phyloP scores from a whole-genome alignment of 2,329 filamentous ascomycete genomes.

The Botryotinia calthae region DNA sequence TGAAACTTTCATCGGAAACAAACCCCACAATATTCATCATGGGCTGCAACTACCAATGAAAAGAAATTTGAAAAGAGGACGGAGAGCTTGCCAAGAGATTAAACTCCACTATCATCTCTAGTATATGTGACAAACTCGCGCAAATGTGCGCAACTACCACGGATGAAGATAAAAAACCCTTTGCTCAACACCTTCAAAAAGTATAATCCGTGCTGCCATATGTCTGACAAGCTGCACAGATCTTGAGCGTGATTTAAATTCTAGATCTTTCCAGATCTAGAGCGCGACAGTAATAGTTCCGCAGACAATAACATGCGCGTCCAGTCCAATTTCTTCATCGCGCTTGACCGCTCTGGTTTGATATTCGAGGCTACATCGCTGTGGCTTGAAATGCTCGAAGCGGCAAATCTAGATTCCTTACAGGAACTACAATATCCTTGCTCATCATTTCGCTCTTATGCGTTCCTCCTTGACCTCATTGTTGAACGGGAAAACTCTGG shows the following conservation, averaged over 20 bases:
- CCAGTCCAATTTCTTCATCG: not conserved
- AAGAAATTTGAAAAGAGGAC: not conserved
- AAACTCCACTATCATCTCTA: not conserved
- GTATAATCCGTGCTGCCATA: not conserved
- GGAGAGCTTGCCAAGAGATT: slow-evolving; percentile 13
- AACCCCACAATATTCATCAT: not conserved
- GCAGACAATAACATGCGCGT: not conserved
- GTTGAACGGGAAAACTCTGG: not conserved
- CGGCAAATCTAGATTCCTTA: not conserved
- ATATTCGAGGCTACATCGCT: not conserved
- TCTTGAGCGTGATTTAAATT: too few species aligned
- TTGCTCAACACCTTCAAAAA: not conserved
- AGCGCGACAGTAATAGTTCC: not conserved
- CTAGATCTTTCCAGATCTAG: not conserved
- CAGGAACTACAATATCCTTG: not conserved
- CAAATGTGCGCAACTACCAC: slow-evolving; percentile 13
- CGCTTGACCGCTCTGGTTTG: not conserved
- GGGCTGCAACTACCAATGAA: not conserved
- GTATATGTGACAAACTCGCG: slow-evolving; percentile 17
- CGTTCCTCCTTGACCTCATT: not conserved
- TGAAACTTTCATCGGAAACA: slow-evolving; percentile 6
- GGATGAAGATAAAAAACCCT: not conserved
- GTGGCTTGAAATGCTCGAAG: not conserved
- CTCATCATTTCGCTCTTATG: not conserved
- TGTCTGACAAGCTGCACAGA: not conserved